phyloP scores from a whole-genome alignment of 768 basidiomycete genomes.

The Lactarius deliciosus region DNA sequence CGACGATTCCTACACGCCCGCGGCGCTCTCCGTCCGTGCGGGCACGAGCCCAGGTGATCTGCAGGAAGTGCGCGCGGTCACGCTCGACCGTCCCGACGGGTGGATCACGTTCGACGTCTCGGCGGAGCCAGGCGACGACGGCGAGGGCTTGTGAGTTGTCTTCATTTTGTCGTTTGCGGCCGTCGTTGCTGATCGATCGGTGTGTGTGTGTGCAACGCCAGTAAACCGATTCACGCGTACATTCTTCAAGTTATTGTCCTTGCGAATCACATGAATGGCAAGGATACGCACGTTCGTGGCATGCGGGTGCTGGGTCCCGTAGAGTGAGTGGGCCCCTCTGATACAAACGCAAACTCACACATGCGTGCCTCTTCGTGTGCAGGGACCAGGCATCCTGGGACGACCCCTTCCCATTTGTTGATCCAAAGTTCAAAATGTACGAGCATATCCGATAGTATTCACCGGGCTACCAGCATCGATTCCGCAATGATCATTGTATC shows the following conservation, averaged over 20 bases:
- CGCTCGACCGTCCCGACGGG: constrained; percentile 88
- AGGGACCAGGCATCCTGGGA: constrained; percentile 34
- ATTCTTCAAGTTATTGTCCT: constrained; percentile 88
- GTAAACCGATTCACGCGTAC: constrained; percentile 86
- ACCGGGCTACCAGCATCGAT: background rate
- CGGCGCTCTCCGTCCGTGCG: constrained; percentile 84
- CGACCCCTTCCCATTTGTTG: constrained; percentile 30
- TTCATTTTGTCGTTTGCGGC: background rate
- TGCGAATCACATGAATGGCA: constrained; percentile 96
- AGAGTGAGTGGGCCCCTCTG: constrained; percentile 52
- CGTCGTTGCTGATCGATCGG: background rate
- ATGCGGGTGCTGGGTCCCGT: constrained; percentile 82
- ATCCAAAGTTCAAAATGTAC: constrained; percentile 30
- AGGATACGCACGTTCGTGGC: constrained; percentile 97
- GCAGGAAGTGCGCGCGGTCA: constrained; percentile 85
- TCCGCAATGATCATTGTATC: background rate
- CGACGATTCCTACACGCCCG: constrained; percentile 98
- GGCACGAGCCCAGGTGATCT: constrained; percentile 91
- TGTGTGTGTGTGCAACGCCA: constrained; percentile 34
- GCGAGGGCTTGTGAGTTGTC: constrained; percentile 67
- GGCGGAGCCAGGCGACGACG: constrained; percentile 75
- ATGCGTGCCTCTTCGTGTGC: constrained; percentile 32
- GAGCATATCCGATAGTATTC: constrained; percentile 28
- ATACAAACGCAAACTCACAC: background rate
- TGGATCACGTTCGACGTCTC: constrained; percentile 91